These are phyloP conservation scores for Austroboletus festivus DNA, from an alignment of 768 basidiomycete genomes.

Conservation along the genomic window DNA sequence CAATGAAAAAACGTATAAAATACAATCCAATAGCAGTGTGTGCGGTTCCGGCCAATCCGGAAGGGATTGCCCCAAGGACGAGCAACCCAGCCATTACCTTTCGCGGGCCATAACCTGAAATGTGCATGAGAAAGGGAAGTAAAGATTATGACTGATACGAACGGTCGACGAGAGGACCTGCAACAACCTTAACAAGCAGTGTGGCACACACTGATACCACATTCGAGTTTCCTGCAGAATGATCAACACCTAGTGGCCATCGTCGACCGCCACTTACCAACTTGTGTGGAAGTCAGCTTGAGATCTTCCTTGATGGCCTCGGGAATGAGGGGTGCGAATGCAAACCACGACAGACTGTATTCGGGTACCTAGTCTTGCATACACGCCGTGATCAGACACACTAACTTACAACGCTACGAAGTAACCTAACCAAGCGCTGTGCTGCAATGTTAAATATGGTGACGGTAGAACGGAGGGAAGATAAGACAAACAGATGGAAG, in stretches of 20 bases:
- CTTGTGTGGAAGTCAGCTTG: conserved; percentile 43
- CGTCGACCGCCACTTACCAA: conserved; percentile 31
- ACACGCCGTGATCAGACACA: conserved; percentile 1
- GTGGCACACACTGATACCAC: conserved; percentile 47
- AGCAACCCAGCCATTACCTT: conserved; percentile 54
- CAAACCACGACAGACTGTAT: conserved; percentile 47
- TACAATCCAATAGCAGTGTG: conserved; percentile 40
- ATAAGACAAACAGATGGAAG: conserved; percentile 43
- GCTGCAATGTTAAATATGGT: too few species aligned
- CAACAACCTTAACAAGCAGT: conserved; percentile 42
- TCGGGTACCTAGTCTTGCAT: too few species aligned
- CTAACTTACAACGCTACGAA: conserved; percentile 44
- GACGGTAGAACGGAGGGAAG: too few species aligned
- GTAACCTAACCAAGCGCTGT: conserved; percentile 41
- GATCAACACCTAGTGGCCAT: neutral
- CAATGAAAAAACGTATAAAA: conserved; percentile 53
- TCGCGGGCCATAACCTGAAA: conserved; percentile 44
- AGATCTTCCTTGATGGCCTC: conserved; percentile 54
- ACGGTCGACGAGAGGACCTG: conserved; percentile 51
- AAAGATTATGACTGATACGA: conserved; percentile 9
- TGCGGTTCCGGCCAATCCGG: conserved; percentile 54
- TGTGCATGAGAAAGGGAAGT: neutral
- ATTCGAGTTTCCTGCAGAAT: conserved; percentile 43
- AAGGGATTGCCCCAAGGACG: conserved; percentile 54
- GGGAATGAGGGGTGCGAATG: conserved; percentile 59